Evolutionary conservation across 768 basidiomycete genomes (phyloP).

Genomic region (Russula ochroleuca): DNA sequence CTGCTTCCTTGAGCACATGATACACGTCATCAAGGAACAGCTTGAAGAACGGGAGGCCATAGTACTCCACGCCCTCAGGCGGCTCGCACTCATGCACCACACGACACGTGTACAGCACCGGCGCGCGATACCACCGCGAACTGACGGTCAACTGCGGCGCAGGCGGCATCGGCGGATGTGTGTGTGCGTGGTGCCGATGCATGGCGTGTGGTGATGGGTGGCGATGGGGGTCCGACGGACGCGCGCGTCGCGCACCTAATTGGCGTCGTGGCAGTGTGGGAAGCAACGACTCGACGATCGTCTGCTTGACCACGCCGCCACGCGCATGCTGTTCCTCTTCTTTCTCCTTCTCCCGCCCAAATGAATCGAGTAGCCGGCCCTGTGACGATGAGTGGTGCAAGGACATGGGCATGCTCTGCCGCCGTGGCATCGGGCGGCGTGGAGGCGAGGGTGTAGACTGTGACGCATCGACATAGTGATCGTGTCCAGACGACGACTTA

Average conservation of each 20-base stretch:
- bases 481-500: slow-evolving; percentile 33
- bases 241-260: slow-evolving; percentile 10
- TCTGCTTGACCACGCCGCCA: neutral
- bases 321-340: slow-evolving; percentile 4
- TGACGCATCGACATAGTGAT: slow-evolving; percentile 33
- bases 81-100: slow-evolving; percentile 68
- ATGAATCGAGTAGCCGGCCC: slow-evolving; percentile 29
- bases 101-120: slow-evolving; percentile 58
- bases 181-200: slow-evolving; percentile 28
- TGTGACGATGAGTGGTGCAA: slow-evolving; percentile 33
- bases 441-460: slow-evolving; percentile 22
- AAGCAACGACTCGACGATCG: slow-evolving; percentile 7
- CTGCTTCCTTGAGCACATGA: slow-evolving; percentile 68
- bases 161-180: slow-evolving; percentile 24
- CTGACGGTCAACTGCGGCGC: slow-evolving; percentile 20
- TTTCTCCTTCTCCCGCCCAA: slow-evolving; percentile 20
- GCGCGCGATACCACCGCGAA: slow-evolving; percentile 25
- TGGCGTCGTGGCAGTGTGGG: slow-evolving; percentile 18
- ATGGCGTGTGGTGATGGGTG: slow-evolving; percentile 25
- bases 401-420: slow-evolving; percentile 50
- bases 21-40: slow-evolving; percentile 59
- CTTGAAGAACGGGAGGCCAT: slow-evolving; percentile 71
- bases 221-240: slow-evolving; percentile 9
- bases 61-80: slow-evolving; percentile 60
- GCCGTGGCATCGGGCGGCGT: slow-evolving; percentile 34